A percentile compares a stretch with the other conserved stretches of the same genome.
Evolutionary conservation across 139 green algal species (phyloP).

Genomic region (Microglena sp.): DNA sequence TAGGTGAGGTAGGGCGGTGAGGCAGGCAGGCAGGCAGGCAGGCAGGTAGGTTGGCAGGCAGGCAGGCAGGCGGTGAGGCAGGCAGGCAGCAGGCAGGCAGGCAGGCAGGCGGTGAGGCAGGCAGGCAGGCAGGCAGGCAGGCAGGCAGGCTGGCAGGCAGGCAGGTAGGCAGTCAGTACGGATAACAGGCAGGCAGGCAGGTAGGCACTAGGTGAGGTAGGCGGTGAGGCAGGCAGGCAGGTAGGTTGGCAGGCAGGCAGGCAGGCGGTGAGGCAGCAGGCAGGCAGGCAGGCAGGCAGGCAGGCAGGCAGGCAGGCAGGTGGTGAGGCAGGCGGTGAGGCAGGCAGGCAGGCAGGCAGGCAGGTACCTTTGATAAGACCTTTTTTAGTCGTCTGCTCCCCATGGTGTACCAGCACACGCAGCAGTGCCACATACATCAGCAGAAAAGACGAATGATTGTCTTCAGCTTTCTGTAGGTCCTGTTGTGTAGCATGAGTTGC

Average conservation of each 20-base stretch:
- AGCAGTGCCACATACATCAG: no score
- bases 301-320: background rate
- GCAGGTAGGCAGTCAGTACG: background rate
- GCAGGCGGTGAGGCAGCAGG: background rate
- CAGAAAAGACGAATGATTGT: no score
- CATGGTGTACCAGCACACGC: no score
- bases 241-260: background rate
- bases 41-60: background rate
- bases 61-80: background rate
- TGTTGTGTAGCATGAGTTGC: no score
- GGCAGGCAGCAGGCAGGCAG: background rate
- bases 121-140: background rate
- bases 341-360: conserved; percentile 5
- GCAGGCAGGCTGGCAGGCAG: background rate
- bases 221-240: background rate
- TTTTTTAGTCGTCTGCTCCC: no score
- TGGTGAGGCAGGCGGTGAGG: background rate
- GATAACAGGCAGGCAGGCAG: background rate
- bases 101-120: background rate
- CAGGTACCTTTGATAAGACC: no score
- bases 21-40: conserved; percentile 3
- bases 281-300: conserved; percentile 2
- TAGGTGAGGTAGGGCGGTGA: background rate
- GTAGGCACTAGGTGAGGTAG: background rate
- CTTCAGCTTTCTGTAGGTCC: no score